phyloP scores from a whole-genome alignment of 2,329 filamentous ascomycete genomes.

The Ophiostoma novo-ulmi region DNA sequence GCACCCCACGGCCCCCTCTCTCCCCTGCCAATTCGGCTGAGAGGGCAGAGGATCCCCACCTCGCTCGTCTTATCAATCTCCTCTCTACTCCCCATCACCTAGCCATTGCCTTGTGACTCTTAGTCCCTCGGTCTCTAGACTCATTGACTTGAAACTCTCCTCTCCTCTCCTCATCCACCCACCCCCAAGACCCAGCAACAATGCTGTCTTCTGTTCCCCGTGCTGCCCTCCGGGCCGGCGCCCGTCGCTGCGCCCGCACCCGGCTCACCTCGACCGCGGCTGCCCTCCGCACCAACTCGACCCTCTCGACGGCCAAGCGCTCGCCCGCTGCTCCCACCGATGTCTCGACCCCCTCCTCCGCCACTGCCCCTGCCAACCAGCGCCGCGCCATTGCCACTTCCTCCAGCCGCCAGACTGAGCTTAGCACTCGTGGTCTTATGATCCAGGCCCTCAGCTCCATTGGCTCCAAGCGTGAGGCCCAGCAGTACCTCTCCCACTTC shows the following conservation, averaged over 20 bases:
- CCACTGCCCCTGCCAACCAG: slow-evolving; percentile 19
- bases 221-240: slow-evolving; percentile 40
- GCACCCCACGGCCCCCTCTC: slow-evolving; percentile 14
- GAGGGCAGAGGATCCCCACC: slow-evolving; percentile 23
- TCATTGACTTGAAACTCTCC: background rate
- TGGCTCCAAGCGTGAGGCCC: slow-evolving; percentile 89
- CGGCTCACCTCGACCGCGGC: slow-evolving; percentile 30
- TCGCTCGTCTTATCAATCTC: background rate
- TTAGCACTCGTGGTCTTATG: slow-evolving; percentile 71
- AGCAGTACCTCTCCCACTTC: slow-evolving; percentile 97
- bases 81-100: background rate
- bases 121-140: background rate
- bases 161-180: background rate
- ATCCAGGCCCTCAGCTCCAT: slow-evolving; percentile 92
- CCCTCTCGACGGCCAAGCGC: slow-evolving; percentile 21
- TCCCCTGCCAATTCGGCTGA: slow-evolving; percentile 17
- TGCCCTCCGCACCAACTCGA: slow-evolving; percentile 16
- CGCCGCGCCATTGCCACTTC: slow-evolving; percentile 36
- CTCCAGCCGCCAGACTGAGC: slow-evolving; percentile 40
- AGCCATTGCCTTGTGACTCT: slow-evolving; percentile 13
- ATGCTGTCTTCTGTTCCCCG: slow-evolving; percentile 44
- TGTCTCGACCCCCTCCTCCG: background rate
- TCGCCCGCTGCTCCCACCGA: slow-evolving; percentile 10
- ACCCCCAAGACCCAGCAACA: background rate
- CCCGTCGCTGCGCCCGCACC: slow-evolving; percentile 38